These are phyloP conservation scores for Alternaria conjuncta DNA, from an alignment of 2,329 filamentous ascomycete genomes.

Conservation along the genomic window DNA sequence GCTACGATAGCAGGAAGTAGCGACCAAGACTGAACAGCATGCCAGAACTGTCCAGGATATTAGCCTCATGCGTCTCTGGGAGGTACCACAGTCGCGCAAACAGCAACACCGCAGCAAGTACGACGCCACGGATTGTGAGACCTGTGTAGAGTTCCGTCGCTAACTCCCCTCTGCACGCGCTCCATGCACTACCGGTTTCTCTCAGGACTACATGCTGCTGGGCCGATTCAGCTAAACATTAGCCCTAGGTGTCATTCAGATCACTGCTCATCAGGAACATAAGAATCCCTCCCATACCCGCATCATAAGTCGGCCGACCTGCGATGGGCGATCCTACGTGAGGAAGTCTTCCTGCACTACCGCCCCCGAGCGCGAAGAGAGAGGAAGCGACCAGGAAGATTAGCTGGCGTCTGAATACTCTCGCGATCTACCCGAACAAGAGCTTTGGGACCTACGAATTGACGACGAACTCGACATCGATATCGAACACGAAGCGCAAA, in stretches of 20 bases:
- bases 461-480: neutral
- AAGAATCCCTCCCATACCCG: neutral
- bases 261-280: neutral
- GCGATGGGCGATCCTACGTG: neutral
- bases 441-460: neutral
- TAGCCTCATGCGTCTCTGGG: neutral
- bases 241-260: neutral
- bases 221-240: neutral
- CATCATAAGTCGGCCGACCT: neutral
- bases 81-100: neutral
- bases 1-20: constrained; percentile 48
- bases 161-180: constrained; percentile 41
- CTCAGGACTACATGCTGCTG: neutral
- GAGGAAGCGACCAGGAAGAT: neutral
- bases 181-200: constrained; percentile 24
- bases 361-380: neutral
- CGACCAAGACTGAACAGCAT: constrained; percentile 40
- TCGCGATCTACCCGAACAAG: neutral
- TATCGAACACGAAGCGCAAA: neutral
- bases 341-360: neutral
- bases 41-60: constrained; percentile 44
- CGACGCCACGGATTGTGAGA: constrained; percentile 18
- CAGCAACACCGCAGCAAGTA: neutral
- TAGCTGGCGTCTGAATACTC: neutral
- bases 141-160: constrained; percentile 53